Percentiles rank a stretch among this genome's conserved stretches.
Conservation (phyloP, 2,329 filamentous ascomycete genomes). For the Byssoonygena ceratinophila region DNA sequence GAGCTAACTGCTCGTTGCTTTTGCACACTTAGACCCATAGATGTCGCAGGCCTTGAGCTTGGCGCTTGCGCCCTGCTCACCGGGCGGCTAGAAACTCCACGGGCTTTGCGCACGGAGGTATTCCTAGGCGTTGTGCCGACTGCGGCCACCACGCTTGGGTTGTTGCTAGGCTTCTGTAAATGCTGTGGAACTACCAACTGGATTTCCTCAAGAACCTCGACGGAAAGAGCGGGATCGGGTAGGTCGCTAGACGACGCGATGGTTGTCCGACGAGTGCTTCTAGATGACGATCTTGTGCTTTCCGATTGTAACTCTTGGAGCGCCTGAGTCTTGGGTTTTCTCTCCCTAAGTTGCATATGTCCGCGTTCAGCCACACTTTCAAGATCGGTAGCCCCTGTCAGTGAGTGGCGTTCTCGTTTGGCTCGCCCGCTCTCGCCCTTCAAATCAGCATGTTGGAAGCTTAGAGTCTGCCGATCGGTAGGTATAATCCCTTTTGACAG, state of each 20-base stretch:
- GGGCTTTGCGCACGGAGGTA: background rate
- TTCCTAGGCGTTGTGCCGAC: slow-evolving; percentile 16
- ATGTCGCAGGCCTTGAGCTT: background rate
- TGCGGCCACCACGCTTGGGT: slow-evolving; percentile 21
- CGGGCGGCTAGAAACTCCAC: slow-evolving; percentile 4
- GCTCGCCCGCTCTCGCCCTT: slow-evolving; percentile 55
- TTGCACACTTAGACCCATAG: background rate
- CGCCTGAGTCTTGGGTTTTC: slow-evolving; percentile 45
- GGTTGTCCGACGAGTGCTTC: slow-evolving; percentile 49
- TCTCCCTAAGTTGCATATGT: slow-evolving; percentile 64
- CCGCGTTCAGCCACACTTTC: slow-evolving; percentile 41
- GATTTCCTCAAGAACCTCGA: background rate
- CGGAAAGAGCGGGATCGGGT: slow-evolving; percentile 25
- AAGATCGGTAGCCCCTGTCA: slow-evolving; percentile 35
- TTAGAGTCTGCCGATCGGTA: slow-evolving; percentile 59
- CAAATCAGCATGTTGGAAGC: slow-evolving; percentile 68
- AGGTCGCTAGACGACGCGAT: slow-evolving; percentile 45
- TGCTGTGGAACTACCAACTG: slow-evolving; percentile 10
- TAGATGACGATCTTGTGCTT: slow-evolving; percentile 31
- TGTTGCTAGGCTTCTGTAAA: slow-evolving; percentile 25
- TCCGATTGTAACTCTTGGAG: slow-evolving; percentile 45
- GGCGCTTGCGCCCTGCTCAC: background rate
- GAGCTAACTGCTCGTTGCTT: slow-evolving; percentile 4
- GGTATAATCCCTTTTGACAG: slow-evolving; percentile 75
- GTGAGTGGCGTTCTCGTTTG: slow-evolving; percentile 54